A percentile compares a stretch with the other conserved stretches of the same genome.
phyloP scores from a whole-genome alignment of 31 red algal genomes.

The Bonnemaisonia californica region DNA sequence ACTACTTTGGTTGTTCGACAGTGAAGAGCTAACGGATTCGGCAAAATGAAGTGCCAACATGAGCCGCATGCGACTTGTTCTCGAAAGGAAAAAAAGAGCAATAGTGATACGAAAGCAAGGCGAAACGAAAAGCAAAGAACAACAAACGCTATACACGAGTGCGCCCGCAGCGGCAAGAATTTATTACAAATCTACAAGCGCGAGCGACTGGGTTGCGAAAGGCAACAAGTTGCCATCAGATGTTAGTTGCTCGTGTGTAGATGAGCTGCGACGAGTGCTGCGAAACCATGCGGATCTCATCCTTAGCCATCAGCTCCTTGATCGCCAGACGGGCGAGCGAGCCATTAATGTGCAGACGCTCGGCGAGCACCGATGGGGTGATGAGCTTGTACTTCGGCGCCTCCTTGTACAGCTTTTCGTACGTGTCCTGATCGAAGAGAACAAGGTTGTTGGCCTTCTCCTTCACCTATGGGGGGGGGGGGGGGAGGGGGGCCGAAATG shows the following conservation, averaged over 20 bases:
- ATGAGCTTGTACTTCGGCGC: conserved; percentile 98
- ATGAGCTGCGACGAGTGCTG: conserved; percentile 85
- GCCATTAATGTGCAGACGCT: conserved; percentile 96
- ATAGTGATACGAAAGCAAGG: not conserved
- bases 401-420: conserved; percentile 95
- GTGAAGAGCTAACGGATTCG: no score
- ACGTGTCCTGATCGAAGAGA: conserved; percentile 93
- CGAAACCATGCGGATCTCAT: conserved; percentile 88
- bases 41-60: no score
- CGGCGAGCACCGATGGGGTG: conserved; percentile 88
- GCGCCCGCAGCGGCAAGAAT: not conserved
- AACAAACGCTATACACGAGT: not conserved
- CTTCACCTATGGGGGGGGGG: conserved; percentile 59
- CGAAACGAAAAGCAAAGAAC: not conserved
- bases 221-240: conserved; percentile 46
- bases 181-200: not conserved
- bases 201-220: not conserved
- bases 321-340: conserved; percentile 91
- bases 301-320: conserved; percentile 94
- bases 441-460: conserved; percentile 96
- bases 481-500: not conserved
- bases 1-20: no score
- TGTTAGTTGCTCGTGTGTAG: conserved; percentile 91
- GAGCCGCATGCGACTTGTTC: no score
- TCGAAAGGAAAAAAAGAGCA: no score